These are phyloP conservation scores for Mycena maculata DNA, from an alignment of 768 basidiomycete genomes.

Conservation along the genomic window DNA sequence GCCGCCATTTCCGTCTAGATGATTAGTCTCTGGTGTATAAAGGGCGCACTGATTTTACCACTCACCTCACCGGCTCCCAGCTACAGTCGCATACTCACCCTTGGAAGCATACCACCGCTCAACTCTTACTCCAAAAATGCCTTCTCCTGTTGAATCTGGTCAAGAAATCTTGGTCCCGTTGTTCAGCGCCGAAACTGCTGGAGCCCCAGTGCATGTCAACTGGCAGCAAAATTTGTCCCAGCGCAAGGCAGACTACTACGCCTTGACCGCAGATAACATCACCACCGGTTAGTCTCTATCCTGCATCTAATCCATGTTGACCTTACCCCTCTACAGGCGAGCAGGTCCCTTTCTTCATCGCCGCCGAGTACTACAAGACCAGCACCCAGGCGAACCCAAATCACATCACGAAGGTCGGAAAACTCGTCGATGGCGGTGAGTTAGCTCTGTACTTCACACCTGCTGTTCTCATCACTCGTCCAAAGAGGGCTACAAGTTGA, in stretches of 20 bases:
- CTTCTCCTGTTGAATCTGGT: neutral
- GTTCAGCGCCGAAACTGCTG: neutral
- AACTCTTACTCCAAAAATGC: neutral
- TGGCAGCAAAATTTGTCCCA: slow-evolving; percentile 1
- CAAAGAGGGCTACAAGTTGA: slow-evolving; percentile 7
- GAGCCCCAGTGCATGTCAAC: neutral
- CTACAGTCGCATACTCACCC: neutral
- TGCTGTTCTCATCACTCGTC: neutral
- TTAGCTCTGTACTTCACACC: neutral
- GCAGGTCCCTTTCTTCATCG: slow-evolving; percentile 3
- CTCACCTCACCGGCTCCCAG: neutral
- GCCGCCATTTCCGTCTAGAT: too few relatives aligned
- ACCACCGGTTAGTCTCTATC: neutral
- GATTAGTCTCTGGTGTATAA: neutral
- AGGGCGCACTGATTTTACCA: neutral
- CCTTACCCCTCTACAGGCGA: neutral
- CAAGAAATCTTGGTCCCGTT: neutral
- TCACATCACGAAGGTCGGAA: slow-evolving; percentile 2
- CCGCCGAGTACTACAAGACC: slow-evolving; percentile 3
- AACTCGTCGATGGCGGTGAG: neutral
- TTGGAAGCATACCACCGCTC: neutral
- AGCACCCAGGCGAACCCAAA: neutral
- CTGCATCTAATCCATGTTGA: neutral
- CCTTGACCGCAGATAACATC: neutral
- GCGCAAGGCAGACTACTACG: slow-evolving; percentile 2